Conservation (phyloP, 306 rosid species). For the Glycine latifolia region DNA sequence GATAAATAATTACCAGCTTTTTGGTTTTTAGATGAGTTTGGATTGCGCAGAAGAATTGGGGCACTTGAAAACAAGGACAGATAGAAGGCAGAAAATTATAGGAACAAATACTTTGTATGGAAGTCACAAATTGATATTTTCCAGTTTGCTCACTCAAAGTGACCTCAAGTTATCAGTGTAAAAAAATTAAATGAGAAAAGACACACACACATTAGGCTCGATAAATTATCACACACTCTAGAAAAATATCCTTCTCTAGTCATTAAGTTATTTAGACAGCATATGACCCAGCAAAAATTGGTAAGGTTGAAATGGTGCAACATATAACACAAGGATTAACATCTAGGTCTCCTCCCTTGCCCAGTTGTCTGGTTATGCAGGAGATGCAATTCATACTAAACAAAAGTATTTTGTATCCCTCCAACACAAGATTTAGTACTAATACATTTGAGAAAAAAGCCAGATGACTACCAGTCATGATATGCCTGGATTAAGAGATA, state of each 20-base stretch:
- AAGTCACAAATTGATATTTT: slow-evolving; percentile 9
- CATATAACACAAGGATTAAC: slow-evolving; percentile 9
- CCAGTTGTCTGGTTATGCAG: slow-evolving; percentile 3
- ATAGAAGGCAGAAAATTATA: slow-evolving; percentile 6
- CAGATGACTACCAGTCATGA: neutral
- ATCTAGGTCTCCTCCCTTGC: neutral
- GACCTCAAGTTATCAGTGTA: slow-evolving; percentile 15
- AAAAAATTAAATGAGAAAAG: slow-evolving; percentile 4
- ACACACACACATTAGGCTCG: slow-evolving; percentile 5
- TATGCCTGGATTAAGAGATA: slow-evolving; percentile 10
- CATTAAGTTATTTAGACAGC: slow-evolving; percentile 15
- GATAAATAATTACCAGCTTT: neutral
- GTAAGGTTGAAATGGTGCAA: neutral
- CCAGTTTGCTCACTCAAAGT: slow-evolving; percentile 15
- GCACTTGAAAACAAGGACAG: neutral
- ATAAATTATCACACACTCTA: neutral
- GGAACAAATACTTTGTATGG: neutral
- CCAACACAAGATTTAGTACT: slow-evolving; percentile 1
- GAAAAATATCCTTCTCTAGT: slow-evolving; percentile 31
- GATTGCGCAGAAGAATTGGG: slow-evolving; percentile 7
- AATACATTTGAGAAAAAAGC: slow-evolving; percentile 14
- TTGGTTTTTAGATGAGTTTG: slow-evolving; percentile 18
- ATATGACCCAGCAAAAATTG: slow-evolving; percentile 3
- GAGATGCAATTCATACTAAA: neutral
- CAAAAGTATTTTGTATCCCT: neutral